Evolutionary conservation across 805 yeast genomes (phyloP), one percentile per base, ranked within the genome.

Genomic region (Yueomyces sp.): DNA sequence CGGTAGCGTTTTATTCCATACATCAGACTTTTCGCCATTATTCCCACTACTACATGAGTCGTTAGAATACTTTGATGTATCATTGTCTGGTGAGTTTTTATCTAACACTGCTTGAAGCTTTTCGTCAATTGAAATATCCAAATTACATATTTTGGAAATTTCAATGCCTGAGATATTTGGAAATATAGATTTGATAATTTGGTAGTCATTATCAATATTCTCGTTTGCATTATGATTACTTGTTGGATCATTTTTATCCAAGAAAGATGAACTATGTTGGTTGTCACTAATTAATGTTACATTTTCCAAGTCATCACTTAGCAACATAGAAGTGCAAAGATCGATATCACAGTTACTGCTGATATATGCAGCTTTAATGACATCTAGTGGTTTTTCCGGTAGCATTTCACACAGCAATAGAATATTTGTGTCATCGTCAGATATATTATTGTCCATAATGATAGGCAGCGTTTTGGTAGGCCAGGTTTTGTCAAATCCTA

Each of bases 1-100:
- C 26, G 50, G 51, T n/a, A 50, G 48, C 5, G 47, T 41, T 2
- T 49, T 42, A 19, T 41, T 41, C 63, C 57, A 53, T 3, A 34
- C 36, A 36, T 41, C 44, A 30, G 32, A 36, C 27, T 36, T 37
- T 2, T 33, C 31, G 8, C 6, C 9, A 30, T 30, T 30, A 30
- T 30, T 9, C 6, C 9, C 33, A 6, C 9, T 30, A 6, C 9
- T 6, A 30, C 33, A 30, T 19, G 19, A 19, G 19, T 19, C 19
- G 19, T 19, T 19, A 19, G 19, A 19, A 30, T 30, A 30, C 9
- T 30, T 30, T 6, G 33, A 6, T 30, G 6, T 9, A 30, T 30
- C 33, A 30, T 30, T 30, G 19, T 19, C 19, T 19, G 19, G 19
- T 19, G 19, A 19, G 19, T 19, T 19, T 19, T 19, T 19, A 19